Base-by-base conservation (phyloP, 1,284 basidiomycete species). In the Tilletia walkeri region DNA sequence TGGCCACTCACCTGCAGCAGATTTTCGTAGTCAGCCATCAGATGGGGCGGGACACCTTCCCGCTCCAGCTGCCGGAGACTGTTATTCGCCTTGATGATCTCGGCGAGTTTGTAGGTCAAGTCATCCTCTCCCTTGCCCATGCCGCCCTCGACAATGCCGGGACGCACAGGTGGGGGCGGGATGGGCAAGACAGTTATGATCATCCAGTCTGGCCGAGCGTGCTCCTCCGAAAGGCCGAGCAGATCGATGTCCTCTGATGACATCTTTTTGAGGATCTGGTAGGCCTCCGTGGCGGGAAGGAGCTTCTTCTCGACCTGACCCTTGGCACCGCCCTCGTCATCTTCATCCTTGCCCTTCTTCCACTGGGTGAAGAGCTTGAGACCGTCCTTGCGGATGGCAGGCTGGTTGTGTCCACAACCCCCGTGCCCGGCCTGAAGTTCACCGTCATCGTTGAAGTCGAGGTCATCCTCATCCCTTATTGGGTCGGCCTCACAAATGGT, bases 151-250 rank as follows among this genome's bases (percentile, higher is more conserved):
- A 94, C 91, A 71, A 99, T 97, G 84, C 94, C 96, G 0, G 96
- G 96, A 65, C 96, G 92, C 67, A 99, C 96, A 12, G 96, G 94
- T 12, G 96, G 95, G 0, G 96, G 96, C 0, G 96, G 96, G 0
- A 99, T 95, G 48, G 96, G 96, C 81, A 99, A 88, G 39, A 98
- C 94, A 0, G 96, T 98, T 67, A 99, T 86, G 78, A 99, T 95
- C 96, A 99, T 99, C 96, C 96, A 99, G 81, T 98, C 94, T 2
- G 96, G 96, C 56, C 95, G 89, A 14, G 96, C 96, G 83, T 95
- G 98, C 82, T 94, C 93, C 69, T 94, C 93, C 36, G 93, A 95
- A 7, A 99, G 88, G 53, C 96, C 96, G 75, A 99, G 89, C 18
- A 95, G 87, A 76, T 90, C 88, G n/a, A 99, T 88, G 84, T 99